Evolutionary conservation across 768 basidiomycete genomes (phyloP), one percentile per base, ranked within the genome.

Genomic region (Lactarius psammicola): DNA sequence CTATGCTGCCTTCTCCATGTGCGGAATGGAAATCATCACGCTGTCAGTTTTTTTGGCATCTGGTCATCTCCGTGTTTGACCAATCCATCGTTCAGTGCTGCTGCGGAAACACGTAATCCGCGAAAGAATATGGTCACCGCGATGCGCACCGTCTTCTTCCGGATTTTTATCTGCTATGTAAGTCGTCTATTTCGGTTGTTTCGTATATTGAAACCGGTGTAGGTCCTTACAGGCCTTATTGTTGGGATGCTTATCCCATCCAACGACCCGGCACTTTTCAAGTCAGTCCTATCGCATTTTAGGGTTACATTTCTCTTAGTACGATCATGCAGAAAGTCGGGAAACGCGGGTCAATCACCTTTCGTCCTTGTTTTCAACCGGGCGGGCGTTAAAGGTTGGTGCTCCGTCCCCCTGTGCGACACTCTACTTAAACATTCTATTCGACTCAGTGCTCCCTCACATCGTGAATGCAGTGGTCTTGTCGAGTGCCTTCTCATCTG

Each of bases 91-190:
- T 65, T 53, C 30, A 69, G 69, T 26, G 63, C 67, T 26, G 69
- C 69, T 28, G 66, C 69, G 10, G 69, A 69, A 51, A 69, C 69
- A n/a, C 66, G 69, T 36, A 65, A 68, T 49, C 67, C 69, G n/a
- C 62, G 67, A 23, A 64, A 59, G 33, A 68, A 62, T 26, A n/a
- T 69, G 56, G 31, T 64, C 6, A 56, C 28, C 13, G 66, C 63
- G n/a, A 69, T 65, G 69, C 66, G 67, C 20, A 69, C 69, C 2
- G 63, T 69, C 23, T 69, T 68, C 38, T 68, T 68, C 46, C 67
- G 63, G 10, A 62, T 69, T 20, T 64, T 68, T 31, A 15, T 69
- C 60, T 68, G 69, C 57, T 69, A 69, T 31, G 69, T 69, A 28
- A 13, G 59, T 56, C 36, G 3, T 59, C 26, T n/a, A 8, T 9